Percentiles rank a stretch among this genome's conserved stretches.
Conservation (phyloP, 352 stramenopile genomes). For the Phytopythium aichiense region DNA sequence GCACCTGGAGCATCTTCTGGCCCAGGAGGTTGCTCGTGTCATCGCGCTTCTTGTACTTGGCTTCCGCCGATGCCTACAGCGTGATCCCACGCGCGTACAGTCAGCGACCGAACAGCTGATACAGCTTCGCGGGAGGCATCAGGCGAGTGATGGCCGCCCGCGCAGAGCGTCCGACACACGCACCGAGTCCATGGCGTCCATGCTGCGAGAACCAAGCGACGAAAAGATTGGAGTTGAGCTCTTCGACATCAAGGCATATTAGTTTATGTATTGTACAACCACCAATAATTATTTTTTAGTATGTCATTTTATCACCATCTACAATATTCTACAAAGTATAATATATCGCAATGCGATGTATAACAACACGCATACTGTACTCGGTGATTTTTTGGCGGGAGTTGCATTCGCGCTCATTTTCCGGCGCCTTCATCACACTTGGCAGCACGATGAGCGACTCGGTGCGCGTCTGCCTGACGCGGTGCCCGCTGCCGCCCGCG, state of each 20-base stretch:
- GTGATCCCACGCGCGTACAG: background rate
- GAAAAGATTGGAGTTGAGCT: background rate
- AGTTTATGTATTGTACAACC: too few relatives aligned
- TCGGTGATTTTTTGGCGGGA: conserved; percentile 19
- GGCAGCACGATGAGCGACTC: conserved; percentile 5
- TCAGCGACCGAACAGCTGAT: background rate
- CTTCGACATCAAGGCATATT: background rate
- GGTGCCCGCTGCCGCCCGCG: conserved; percentile 55
- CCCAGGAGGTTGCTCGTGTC: conserved; percentile 69
- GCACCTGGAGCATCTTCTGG: conserved; percentile 79
- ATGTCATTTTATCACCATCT: background rate
- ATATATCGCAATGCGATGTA: background rate
- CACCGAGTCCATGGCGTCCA: conserved; percentile 9
- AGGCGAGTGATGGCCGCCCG: too few relatives aligned
- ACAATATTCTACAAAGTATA: background rate
- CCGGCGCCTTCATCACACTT: background rate
- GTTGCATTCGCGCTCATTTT: conserved; percentile 7
- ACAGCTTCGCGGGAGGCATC: too few relatives aligned
- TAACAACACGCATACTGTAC: background rate
- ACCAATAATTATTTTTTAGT: too few relatives aligned
- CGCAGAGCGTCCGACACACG: background rate
- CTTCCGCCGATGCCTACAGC: conserved; percentile 14
- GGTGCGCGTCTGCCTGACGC: conserved; percentile 62
- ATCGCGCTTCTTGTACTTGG: conserved; percentile 63
- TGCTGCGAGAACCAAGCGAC: background rate